These are phyloP conservation scores for Solanum hybrid DNA, from an alignment of 305 asterid species.

Conservation along the genomic window DNA sequence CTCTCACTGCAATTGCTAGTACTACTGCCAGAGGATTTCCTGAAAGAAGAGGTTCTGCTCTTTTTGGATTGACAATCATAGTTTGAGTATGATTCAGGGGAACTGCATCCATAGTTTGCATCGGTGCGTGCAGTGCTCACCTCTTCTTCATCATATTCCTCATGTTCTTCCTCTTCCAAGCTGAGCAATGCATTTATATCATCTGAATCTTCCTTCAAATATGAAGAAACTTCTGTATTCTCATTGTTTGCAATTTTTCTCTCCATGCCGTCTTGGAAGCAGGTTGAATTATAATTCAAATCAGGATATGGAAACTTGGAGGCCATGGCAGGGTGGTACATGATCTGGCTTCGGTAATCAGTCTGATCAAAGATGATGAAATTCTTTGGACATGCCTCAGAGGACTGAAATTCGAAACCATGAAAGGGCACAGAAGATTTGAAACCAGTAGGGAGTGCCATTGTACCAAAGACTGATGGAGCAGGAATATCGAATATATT, in stretches of 20 bases:
- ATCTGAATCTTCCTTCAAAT: slow-evolving; percentile 52
- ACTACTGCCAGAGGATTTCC: slow-evolving; percentile 16
- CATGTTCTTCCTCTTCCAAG: slow-evolving; percentile 40
- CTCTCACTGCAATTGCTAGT: slow-evolving; percentile 19
- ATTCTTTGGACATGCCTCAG: slow-evolving; percentile 60
- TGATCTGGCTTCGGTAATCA: slow-evolving; percentile 43
- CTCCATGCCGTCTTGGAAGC: slow-evolving; percentile 12
- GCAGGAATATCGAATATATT: slow-evolving; percentile 29
- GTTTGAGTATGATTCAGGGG: slow-evolving; percentile 69
- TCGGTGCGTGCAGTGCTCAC: slow-evolving; percentile 64
- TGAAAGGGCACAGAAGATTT: slow-evolving; percentile 28
- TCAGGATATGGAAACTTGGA: slow-evolving; percentile 33
- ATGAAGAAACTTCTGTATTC: slow-evolving; percentile 21
- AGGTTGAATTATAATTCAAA: slow-evolving; percentile 22
- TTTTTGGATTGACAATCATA: slow-evolving; percentile 33
- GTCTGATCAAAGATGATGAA: slow-evolving; percentile 63
- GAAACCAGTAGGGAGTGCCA: slow-evolving; percentile 21
- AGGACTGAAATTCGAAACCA: slow-evolving; percentile 42
- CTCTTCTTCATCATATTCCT: slow-evolving; percentile 46
- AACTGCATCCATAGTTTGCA: slow-evolving; percentile 32
- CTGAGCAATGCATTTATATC: slow-evolving; percentile 74
- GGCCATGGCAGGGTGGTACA: slow-evolving; percentile 56
- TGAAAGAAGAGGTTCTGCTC: slow-evolving; percentile 22
- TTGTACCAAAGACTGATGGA: slow-evolving; percentile 29
- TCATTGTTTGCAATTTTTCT: slow-evolving; percentile 19